Base-by-base conservation (phyloP, 192 early-diverging fungal genomes). In the Coemansia sp. region DNA sequence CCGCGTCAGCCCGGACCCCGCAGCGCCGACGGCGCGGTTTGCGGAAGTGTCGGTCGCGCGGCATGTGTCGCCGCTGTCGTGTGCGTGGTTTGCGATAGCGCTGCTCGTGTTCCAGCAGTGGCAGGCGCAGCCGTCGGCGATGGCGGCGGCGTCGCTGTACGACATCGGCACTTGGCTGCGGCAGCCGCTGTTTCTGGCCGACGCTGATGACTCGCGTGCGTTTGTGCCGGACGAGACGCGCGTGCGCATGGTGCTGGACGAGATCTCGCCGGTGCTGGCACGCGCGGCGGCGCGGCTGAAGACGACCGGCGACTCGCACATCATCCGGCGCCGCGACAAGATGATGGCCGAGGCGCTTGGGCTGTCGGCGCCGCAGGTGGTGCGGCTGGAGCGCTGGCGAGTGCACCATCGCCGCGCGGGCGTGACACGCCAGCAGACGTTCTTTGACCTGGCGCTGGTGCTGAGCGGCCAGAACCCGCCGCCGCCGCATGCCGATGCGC, bases 381-480 rank as follows among this genome's bases (percentile, higher is more conserved):
- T 82, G 53, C 64, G 79, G 3, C 74, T 82, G 42, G 79, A 82
- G 37, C 73, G 74, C 19, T 82, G 79, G 79, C 79, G 79, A 26
- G 79, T 82, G 68, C 79, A 82, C 58, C 79, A 82, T 67, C 79
- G 79, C 16, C 79, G 79, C 32, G 13, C 56, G 15, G 79, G 79
- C 64, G 74, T 82, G 26, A 82, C 79, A 0, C 74, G 79, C 39
- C 74, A 76, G 65, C 79, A 82, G 61, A 82, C 79, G 54, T 82
- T 82, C 68, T 82, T 82, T 43, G 79, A 82, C 63, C 74, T 82
- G 65, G 74, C 79, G 37, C 68, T 82, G 43, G 74, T 82, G 42
- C 65, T 82, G 61, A 65, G 60, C 57, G 79, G 79, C 64, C 79
- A 82, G 47, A 70, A 63, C 39, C 79, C 79, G 54, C 79, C 79